phyloP scores from a whole-genome alignment of 2,329 filamentous ascomycete genomes.

The Epichloe elymi region DNA sequence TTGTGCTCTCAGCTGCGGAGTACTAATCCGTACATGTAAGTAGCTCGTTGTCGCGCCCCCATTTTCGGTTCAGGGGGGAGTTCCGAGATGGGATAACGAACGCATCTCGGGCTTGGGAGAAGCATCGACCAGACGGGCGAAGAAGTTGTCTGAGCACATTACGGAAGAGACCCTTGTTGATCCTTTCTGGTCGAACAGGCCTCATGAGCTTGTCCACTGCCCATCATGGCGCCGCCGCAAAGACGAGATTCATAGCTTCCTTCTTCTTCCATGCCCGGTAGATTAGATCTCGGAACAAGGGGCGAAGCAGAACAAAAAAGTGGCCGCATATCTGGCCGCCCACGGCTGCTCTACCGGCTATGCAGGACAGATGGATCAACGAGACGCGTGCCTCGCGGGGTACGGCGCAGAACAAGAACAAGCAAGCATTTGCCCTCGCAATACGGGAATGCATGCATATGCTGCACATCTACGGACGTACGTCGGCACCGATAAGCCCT shows the following conservation, averaged over 20 bases:
- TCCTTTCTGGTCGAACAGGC: no score
- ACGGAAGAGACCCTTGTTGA: no score
- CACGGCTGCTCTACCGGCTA: slow-evolving; percentile 1
- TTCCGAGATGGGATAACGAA: not conserved
- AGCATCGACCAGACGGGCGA: no score
- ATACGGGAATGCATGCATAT: not conserved
- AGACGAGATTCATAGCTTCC: not conserved
- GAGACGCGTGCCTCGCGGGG: not conserved
- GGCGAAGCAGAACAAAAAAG: not conserved
- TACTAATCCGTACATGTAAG: no score
- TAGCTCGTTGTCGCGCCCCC: not conserved
- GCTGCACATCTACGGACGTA: no score
- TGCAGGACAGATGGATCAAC: slow-evolving; percentile 1
- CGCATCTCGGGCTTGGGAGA: no score
- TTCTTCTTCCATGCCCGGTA: not conserved
- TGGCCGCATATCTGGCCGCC: slow-evolving; percentile 1
- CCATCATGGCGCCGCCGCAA: not conserved
- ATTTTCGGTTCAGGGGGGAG: not conserved
- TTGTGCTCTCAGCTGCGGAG: not conserved
- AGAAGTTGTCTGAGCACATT: no score
- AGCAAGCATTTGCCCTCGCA: not conserved
- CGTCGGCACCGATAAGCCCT: no score
- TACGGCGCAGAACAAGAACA: not conserved
- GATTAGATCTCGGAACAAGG: not conserved
- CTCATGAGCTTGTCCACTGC: not conserved